Conservation (phyloP, 2,329 filamentous ascomycete genomes). For the Clonostachys byssicola region DNA sequence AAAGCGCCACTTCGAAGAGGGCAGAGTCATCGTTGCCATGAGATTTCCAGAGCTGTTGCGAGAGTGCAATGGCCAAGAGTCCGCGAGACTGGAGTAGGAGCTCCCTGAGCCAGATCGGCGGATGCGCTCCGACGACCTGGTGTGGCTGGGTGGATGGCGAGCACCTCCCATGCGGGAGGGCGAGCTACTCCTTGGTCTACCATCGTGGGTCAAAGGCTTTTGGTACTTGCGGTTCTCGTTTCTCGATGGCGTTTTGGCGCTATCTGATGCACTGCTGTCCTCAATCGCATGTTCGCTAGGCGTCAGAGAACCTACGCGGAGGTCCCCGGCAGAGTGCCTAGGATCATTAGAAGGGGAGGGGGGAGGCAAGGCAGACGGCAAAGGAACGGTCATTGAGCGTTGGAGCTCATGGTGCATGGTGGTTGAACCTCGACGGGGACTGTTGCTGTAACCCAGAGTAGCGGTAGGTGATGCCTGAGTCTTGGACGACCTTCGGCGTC, state of each 20-base stretch:
- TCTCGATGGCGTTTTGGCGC: conserved; percentile 11
- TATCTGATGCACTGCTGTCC: conserved; percentile 24
- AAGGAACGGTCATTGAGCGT: conserved; percentile 65
- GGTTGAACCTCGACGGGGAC: conserved; percentile 58
- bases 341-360: conserved; percentile 29
- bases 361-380: conserved; percentile 29
- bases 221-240: conserved; percentile 10
- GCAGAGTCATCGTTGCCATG: conserved; percentile 65
- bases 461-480: conserved; percentile 74
- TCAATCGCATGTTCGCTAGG: conserved; percentile 45
- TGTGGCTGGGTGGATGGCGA: conserved; percentile 64
- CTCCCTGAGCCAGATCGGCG: conserved; percentile 87
- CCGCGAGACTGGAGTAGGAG: conserved; percentile 75
- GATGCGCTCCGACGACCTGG: conserved; percentile 68
- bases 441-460: conserved; percentile 56
- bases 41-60: conserved; percentile 77
- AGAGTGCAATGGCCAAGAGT: conserved; percentile 53
- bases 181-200: conserved; percentile 71
- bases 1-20: conserved; percentile 90
- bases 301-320: conserved; percentile 56
- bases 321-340: conserved; percentile 38
- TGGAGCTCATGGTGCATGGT: conserved; percentile 58
- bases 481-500: conserved; percentile 83
- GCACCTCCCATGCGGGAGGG: conserved; percentile 74
- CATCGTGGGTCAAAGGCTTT: conserved; percentile 20